A percentile compares a stretch with the other conserved stretches of the same genome.
Evolutionary conservation across 2,329 filamentous ascomycete species (phyloP).

Genomic region (Didymella segeticola): DNA sequence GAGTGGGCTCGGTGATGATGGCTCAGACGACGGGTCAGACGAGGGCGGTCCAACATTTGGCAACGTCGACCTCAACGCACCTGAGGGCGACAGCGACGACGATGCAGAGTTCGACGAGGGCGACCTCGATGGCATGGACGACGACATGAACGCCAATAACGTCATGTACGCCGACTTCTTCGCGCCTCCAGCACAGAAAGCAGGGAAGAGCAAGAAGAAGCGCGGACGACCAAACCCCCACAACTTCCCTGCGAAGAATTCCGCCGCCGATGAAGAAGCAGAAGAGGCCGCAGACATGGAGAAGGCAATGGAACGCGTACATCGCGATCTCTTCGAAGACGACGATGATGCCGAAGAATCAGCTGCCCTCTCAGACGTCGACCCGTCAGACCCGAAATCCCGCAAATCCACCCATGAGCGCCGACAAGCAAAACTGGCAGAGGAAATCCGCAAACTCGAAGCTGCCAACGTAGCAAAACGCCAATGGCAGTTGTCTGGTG

Average conservation of each 20-base stretch:
- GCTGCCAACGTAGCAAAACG: constrained; percentile 87
- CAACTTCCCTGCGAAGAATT: constrained; percentile 52
- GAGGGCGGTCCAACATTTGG: constrained; percentile 86
- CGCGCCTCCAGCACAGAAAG: constrained; percentile 79
- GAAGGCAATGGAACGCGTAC: constrained; percentile 84
- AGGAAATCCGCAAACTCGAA: constrained; percentile 92
- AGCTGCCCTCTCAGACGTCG: constrained; percentile 66
- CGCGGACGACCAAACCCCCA: constrained; percentile 63
- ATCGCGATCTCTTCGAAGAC: constrained; percentile 84
- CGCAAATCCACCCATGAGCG: constrained; percentile 85
- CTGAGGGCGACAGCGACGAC: constrained; percentile 74
- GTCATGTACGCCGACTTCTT: constrained; percentile 95
- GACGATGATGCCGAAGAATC: constrained; percentile 66
- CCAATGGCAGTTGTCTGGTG: constrained; percentile 88
- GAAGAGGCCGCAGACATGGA: constrained; percentile 69
- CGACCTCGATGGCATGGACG: constrained; percentile 59
- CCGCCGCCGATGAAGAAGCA: constrained; percentile 23
- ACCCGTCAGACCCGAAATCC: constrained; percentile 73
- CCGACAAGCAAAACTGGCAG: constrained; percentile 80
- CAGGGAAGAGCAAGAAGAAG: constrained; percentile 62
- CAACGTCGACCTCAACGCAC: constrained; percentile 75
- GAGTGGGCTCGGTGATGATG: constrained; percentile 46
- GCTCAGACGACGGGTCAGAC: constrained; percentile 66
- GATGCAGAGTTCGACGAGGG: constrained; percentile 64
- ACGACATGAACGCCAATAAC: constrained; percentile 79